Conservation (phyloP, 1,284 basidiomycete species). For the Malassezia vespertilionis region DNA sequence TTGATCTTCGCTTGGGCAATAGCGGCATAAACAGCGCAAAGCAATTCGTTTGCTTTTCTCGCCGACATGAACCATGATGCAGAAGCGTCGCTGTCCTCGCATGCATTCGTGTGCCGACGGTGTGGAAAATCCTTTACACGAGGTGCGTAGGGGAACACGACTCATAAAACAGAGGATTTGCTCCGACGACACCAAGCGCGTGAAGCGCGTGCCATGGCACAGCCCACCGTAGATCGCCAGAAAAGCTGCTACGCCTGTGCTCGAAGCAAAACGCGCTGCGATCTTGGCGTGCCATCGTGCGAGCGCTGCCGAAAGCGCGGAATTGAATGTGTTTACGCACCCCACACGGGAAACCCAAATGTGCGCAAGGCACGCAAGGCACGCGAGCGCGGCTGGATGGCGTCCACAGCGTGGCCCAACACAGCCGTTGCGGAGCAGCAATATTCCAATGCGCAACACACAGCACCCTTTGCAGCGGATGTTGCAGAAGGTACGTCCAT, state of each 20-base stretch:
- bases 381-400: background rate
- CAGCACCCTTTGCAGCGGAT: too few species aligned
- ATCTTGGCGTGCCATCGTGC: conserved; percentile 10
- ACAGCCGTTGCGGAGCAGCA: too few species aligned
- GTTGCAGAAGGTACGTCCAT: too few species aligned
- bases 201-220: conserved; percentile 7
- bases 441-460: too few species aligned
- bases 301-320: conserved; percentile 10
- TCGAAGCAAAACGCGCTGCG: conserved; percentile 13
- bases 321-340: conserved; percentile 15
- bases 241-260: conserved; percentile 18
- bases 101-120: conserved; percentile 3
- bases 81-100: too few species aligned
- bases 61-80: too few species aligned
- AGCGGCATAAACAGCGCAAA: too few species aligned
- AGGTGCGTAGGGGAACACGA: background rate
- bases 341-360: conserved; percentile 16
- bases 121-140: conserved; percentile 10
- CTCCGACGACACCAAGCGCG: conserved; percentile 13
- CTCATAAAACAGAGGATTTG: conserved; percentile 9
- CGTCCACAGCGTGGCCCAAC: too few species aligned
- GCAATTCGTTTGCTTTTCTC: too few species aligned
- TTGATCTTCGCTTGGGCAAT: too few species aligned
- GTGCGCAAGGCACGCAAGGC: conserved; percentile 9
- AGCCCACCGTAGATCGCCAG: conserved; percentile 9